Evolutionary conservation across 805 yeast genomes (phyloP).

Genomic region (Saturnispora kantuleensis): DNA sequence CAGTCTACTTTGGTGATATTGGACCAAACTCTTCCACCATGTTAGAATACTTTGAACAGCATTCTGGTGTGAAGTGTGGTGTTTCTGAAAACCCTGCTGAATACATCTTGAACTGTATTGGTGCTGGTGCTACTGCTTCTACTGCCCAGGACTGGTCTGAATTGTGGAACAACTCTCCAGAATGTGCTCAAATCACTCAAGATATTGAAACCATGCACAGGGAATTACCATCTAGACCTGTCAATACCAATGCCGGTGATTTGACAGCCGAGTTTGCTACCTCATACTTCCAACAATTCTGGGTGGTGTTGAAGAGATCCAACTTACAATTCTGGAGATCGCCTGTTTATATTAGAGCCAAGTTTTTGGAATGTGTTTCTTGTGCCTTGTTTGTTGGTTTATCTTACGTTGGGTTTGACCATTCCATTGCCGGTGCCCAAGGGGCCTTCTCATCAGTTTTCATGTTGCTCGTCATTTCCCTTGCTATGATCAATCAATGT

Average conservation of each 20-base stretch:
- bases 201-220: conserved; percentile 25
- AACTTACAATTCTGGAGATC: conserved; percentile 39
- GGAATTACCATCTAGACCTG: conserved; percentile 22
- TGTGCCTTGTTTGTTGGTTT: conserved; percentile 43
- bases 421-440: conserved; percentile 43
- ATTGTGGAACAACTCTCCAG: conserved; percentile 41
- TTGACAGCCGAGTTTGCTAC: conserved; percentile 33
- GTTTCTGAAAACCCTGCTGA: conserved; percentile 64
- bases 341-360: conserved; percentile 42
- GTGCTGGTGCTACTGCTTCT: conserved; percentile 72
- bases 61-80: conserved; percentile 60
- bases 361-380: conserved; percentile 33
- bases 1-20: conserved; percentile 47
- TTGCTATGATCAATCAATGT: conserved; percentile 55
- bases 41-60: conserved; percentile 37
- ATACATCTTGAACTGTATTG: conserved; percentile 63
- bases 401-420: conserved; percentile 49
- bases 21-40: conserved; percentile 35
- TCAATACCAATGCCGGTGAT: conserved; percentile 19
- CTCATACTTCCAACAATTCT: conserved; percentile 32
- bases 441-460: conserved; percentile 44
- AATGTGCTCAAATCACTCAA: conserved; percentile 23
- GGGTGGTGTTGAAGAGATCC: conserved; percentile 31
- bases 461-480: conserved; percentile 49
- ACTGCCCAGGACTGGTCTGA: conserved; percentile 53